Evolutionary conservation across 139 green algal genomes (phyloP).

Genomic region (Edaphochlamys debaryana): DNA sequence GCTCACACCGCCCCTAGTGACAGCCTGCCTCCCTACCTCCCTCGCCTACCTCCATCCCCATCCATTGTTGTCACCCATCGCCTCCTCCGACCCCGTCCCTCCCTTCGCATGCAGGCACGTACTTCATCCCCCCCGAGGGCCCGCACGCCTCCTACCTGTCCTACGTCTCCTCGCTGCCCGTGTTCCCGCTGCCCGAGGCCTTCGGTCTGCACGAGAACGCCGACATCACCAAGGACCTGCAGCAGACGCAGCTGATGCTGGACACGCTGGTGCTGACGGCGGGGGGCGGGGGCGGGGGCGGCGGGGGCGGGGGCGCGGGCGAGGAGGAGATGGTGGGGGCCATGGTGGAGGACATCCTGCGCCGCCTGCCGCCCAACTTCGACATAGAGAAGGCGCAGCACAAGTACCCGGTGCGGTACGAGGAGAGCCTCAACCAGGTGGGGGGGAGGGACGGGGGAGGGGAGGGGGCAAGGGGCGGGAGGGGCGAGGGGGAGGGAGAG

Average conservation of each 20-base stretch:
- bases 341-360: slow-evolving; percentile 67
- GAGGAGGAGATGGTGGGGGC: slow-evolving; percentile 56
- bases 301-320: slow-evolving; percentile 23
- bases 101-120: slow-evolving; percentile 41
- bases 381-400: slow-evolving; percentile 70
- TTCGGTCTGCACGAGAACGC: slow-evolving; percentile 84
- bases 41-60: too few relatives aligned
- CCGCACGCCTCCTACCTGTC: slow-evolving; percentile 54
- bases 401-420: slow-evolving; percentile 70
- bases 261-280: slow-evolving; percentile 67
- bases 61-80: not conserved
- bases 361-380: slow-evolving; percentile 71
- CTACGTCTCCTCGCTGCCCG: slow-evolving; percentile 69
- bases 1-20: too few relatives aligned
- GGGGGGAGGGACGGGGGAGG: not conserved
- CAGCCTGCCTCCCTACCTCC: too few relatives aligned
- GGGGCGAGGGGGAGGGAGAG: not conserved
- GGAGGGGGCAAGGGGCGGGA: too few relatives aligned
- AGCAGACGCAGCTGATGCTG: slow-evolving; percentile 62
- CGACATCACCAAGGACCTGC: slow-evolving; percentile 77
- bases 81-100: not conserved
- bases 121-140: slow-evolving; percentile 65
- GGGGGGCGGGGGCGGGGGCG: slow-evolving; percentile 42
- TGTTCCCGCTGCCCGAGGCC: slow-evolving; percentile 68
- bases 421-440: slow-evolving; percentile 77